Base-by-base conservation (phyloP, 306 rosid genomes). In the Citrullus colocynthis region DNA sequence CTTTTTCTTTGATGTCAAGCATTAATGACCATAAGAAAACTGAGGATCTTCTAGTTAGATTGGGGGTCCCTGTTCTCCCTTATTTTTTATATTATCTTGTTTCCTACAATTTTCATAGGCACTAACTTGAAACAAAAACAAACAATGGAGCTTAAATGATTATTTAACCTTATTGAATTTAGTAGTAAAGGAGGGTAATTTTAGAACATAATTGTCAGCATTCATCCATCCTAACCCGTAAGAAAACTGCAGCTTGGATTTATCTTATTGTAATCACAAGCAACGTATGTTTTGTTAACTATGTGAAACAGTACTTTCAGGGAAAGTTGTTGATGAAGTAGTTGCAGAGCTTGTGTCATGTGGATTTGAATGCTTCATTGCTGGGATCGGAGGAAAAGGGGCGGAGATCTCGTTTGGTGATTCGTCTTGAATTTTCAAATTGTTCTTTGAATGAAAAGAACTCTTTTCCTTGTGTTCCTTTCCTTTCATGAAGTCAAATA, bases 331-430 rank as follows among this genome's bases (percentile, higher is more conserved):
- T 78, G 92, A 92, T 9, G 84, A 84, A 80, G 93, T 92, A 75
- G 83, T 86, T 76, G 74, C 92, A 34, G 98, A 95, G 71, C 88
- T 95, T 59, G 96, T 92, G 90, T 89, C 96, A 3, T 80, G 87
- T 77, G 97, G 97, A 32, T 92, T 92, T 86, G 97, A 89, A 67
- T 95, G 98, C 82, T 82, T 92, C 84, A 88, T 76, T 42, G 96
- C 96, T 2, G 89, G 86, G 83, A 87, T 89, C 14, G 98, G 98
- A 6, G 97, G 97, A 32, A 81, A 82, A 56, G 97, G 98, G 36
- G 97, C 59, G 58, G 90, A 95, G 86, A 71, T 95, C 72, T 81
- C 77, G 85, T 87, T 89, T 75, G 87, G 69, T 72, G 87, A 69
- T 57, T 81, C 88, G 76, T 86, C 89, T 75, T 92, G 85, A 95